Evolutionary conservation across 225 moss, liverwort and hornwort genomes (phyloP).

Genomic region (Bryoerythrophyllum caledonicum): DNA sequence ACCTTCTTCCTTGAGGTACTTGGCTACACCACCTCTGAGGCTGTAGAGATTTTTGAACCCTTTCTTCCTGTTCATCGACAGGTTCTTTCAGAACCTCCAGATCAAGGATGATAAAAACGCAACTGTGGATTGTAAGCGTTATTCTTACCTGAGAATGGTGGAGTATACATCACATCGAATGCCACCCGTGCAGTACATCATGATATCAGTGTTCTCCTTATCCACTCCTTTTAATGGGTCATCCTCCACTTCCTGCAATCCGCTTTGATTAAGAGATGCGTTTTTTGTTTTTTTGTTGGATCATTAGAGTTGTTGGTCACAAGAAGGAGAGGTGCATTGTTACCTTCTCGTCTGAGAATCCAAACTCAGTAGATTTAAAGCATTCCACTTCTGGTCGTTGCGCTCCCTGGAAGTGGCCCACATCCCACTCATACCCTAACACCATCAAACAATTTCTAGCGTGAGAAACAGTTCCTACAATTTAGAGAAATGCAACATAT

Average conservation of each 20-base stretch:
- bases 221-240: conserved; percentile 88
- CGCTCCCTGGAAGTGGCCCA: conserved; percentile 90
- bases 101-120: background rate
- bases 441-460: conserved; percentile 12
- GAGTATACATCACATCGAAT: conserved; percentile 98
- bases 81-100: conserved; percentile 8
- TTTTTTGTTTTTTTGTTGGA: background rate
- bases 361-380: conserved; percentile 93
- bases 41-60: conserved; percentile 90
- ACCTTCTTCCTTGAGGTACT: conserved; percentile 96
- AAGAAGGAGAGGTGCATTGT: background rate
- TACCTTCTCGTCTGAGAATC: conserved; percentile 69
- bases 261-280: background rate
- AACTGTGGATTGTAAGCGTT: background rate
- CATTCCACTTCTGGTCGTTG: conserved; percentile 93
- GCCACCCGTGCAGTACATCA: conserved; percentile 99
- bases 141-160: conserved; percentile 84
- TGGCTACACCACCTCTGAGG: conserved; percentile 84
- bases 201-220: conserved; percentile 79
- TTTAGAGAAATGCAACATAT: background rate
- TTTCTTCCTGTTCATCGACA: conserved; percentile 51
- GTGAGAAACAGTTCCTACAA: conserved; percentile 12
- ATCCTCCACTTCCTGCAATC: conserved; percentile 51
- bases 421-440: conserved; percentile 99
- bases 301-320: background rate